Evolutionary conservation across 2,329 filamentous ascomycete species (phyloP).

Genomic region (Arthroderma sp.): DNA sequence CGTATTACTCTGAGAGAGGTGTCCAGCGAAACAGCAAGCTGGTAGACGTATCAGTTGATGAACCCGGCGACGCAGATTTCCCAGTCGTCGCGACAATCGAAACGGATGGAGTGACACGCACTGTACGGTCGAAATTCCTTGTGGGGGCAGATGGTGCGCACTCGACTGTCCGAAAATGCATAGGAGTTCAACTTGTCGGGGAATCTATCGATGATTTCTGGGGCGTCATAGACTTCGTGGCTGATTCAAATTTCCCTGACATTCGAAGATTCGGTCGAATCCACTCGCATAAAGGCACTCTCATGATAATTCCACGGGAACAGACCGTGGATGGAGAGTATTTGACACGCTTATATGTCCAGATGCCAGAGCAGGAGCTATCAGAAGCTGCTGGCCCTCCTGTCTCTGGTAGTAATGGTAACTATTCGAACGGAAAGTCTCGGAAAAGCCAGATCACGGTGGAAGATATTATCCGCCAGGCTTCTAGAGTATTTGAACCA

Average conservation of each 20-base stretch:
- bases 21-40: conserved; percentile 57
- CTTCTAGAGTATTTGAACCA: conserved; percentile 52
- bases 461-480: conserved; percentile 49
- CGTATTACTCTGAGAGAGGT: conserved; percentile 44
- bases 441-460: conserved; percentile 49
- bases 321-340: conserved; percentile 50
- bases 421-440: conserved; percentile 20
- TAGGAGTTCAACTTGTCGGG: conserved; percentile 44
- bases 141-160: conserved; percentile 60
- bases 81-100: conserved; percentile 27
- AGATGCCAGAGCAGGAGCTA: conserved; percentile 25
- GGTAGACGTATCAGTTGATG: conserved; percentile 47
- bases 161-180: conserved; percentile 51
- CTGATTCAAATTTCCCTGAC: conserved; percentile 63
- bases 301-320: conserved; percentile 69
- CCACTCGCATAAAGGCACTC: conserved; percentile 59
- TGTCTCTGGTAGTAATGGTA: conserved; percentile 20
- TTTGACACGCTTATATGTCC: conserved; percentile 54
- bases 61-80: conserved; percentile 32
- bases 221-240: conserved; percentile 65
- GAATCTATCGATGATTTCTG: conserved; percentile 61
- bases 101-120: conserved; percentile 19
- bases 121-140: conserved; percentile 54
- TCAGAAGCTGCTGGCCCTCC: conserved; percentile 16
- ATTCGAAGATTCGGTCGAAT: conserved; percentile 71